Conservation (phyloP, 805 yeast species). For the Teunomyces cretensis region DNA sequence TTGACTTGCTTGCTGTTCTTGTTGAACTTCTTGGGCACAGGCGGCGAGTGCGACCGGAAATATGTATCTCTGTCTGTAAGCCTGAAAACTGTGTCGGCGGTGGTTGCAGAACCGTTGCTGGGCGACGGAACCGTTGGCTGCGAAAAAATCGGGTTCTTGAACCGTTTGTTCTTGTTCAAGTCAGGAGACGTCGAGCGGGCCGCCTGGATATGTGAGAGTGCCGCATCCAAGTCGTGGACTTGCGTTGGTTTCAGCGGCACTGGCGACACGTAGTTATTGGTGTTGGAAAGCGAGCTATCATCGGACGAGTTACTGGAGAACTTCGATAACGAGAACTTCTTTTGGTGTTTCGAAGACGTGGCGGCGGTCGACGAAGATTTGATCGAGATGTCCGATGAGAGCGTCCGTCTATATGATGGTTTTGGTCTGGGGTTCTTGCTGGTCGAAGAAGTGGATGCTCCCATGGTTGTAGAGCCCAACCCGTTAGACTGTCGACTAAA, state of each 20-base stretch:
- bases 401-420: conserved; percentile 19
- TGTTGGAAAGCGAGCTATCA: conserved; percentile 23
- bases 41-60: conserved; percentile 26
- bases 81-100: not conserved
- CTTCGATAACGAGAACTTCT: conserved; percentile 30
- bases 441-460: not conserved
- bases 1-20: conserved; percentile 13
- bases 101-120: not conserved
- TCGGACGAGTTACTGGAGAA: conserved; percentile 40
- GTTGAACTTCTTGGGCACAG: conserved; percentile 19
- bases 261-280: conserved; percentile 11
- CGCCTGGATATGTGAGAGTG: conserved; percentile 5
- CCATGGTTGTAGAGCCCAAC: conserved; percentile 2
- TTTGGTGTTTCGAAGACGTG: conserved; percentile 17
- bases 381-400: conserved; percentile 39
- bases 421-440: conserved; percentile 1
- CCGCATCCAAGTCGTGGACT: conserved; percentile 2
- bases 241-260: conserved; percentile 6
- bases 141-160: conserved; percentile 8
- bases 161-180: conserved; percentile 8
- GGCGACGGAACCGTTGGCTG: not conserved
- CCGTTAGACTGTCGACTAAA: conserved; percentile 11
- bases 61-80: conserved; percentile 5
- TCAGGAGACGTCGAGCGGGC: conserved; percentile 14
- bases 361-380: conserved; percentile 29